Base-by-base conservation (phyloP, 2,329 filamentous ascomycete genomes). In the Mariannaea sp. region DNA sequence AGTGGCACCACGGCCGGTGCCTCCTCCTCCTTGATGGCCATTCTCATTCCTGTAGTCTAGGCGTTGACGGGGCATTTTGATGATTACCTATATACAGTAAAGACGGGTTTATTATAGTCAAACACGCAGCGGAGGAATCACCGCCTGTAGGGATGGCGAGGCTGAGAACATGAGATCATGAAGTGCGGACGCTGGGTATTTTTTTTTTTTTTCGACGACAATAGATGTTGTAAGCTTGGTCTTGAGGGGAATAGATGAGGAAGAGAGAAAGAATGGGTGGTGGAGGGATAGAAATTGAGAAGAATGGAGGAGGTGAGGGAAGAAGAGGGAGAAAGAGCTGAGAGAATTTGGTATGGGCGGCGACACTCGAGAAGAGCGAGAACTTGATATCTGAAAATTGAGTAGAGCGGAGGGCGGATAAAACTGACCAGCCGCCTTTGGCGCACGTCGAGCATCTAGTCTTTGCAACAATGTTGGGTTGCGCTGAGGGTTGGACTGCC, bases 41-140 rank as follows among this genome's bases (percentile, higher is more conserved):
- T 56, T 48, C 8, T 39, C 36, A 17, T 53, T 47, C 38, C 61
- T 62, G 36, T 45, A 32, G 45, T 62, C 51, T 19, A 55, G 48
- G 36, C 43, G 51, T n/a, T 53, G 58, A 24, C 19, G 36, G 52
- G 57, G 59, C 42, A 60, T 65, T 12, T 5, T 32, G 29, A 12
- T 5, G 13, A 10, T 12, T 5, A 8, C 29, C n/a, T n/a, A n/a
- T n/a, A n/a, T n/a, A n/a, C n/a, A n/a, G n/a, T n/a, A n/a, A n/a
- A n/a, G n/a, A n/a, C n/a, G n/a, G n/a, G 29, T 10, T n/a, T 32
- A 32, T 32, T 32, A 32, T 56, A 57, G 51, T 60, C n/a, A n/a
- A n/a, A n/a, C n/a, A n/a, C n/a, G n/a, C n/a, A 54, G 20, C 12
- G 38, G 36, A 17, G 42, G 14, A 36, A 27, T 45, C 33, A 20